A percentile compares a stretch with the other conserved stretches of the same genome.
Evolutionary conservation across 2,329 filamentous ascomycete genomes (phyloP).

Genomic region (Fusarium dlaminii): DNA sequence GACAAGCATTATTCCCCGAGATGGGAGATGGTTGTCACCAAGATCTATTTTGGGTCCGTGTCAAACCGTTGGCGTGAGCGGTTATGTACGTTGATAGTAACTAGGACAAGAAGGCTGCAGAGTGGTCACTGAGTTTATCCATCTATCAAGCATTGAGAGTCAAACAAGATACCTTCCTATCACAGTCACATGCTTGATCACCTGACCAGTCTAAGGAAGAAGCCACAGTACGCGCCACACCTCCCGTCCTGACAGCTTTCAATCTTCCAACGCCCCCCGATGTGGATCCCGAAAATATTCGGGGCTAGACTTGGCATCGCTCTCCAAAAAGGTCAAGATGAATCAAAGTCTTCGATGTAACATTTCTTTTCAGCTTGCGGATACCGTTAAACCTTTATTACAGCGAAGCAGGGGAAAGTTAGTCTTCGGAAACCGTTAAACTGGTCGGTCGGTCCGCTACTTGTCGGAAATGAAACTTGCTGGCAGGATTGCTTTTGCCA

Average conservation of each 20-base stretch:
- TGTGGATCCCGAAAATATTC: slow-evolving; percentile 40
- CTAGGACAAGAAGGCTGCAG: slow-evolving; percentile 2
- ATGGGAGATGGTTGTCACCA: slow-evolving; percentile 20
- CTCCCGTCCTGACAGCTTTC: neutral
- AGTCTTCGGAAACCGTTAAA: neutral
- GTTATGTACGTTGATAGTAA: slow-evolving; percentile 24
- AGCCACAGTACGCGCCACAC: slow-evolving; percentile 14
- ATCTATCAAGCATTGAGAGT: neutral
- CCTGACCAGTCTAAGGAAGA: neutral
- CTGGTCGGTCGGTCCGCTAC: slow-evolving; percentile 20
- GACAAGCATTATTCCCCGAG: neutral
- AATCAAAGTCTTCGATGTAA: slow-evolving; percentile 35
- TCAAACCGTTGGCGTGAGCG: slow-evolving; percentile 32
- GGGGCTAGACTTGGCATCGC: slow-evolving; percentile 27
- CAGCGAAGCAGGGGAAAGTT: neutral
- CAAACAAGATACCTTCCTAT: neutral
- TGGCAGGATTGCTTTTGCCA: slow-evolving; percentile 35
- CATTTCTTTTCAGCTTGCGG: slow-evolving; percentile 42
- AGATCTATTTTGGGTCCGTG: slow-evolving; percentile 29
- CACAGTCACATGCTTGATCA: slow-evolving; percentile 18
- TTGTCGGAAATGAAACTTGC: slow-evolving; percentile 38
- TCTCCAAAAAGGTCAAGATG: slow-evolving; percentile 20
- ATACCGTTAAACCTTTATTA: slow-evolving; percentile 6
- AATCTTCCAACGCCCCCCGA: neutral
- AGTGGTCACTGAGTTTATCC: neutral